Evolutionary conservation across 176 grass and related monocot species (phyloP), one percentile per base, ranked within the genome.

Genomic region (Avena sativa): DNA sequence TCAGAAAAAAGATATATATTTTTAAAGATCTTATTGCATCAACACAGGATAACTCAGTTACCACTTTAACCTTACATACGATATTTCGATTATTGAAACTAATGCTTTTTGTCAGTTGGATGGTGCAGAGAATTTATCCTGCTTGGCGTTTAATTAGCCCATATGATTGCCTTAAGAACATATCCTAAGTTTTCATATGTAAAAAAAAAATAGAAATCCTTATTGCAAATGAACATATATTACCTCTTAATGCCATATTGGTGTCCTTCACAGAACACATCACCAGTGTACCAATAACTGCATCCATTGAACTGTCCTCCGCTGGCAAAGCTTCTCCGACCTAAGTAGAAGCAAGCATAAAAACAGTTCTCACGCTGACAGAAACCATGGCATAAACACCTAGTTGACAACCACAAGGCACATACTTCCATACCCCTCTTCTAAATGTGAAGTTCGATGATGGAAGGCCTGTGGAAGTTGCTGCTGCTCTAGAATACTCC

Each of bases 281-380:
- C 32, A 96, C 94, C 34, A 96, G 70, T 64, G 94, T 96, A 32
- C 94, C 94, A 38, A 99, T 82, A 75, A 99, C 94, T 4, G 56
- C 89, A 89, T 99, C 97, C 85, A 99, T 87, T 9, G 94, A 91
- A 83, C 84, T 92, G 19, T 99, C 97, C 16, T 88, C 75, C 4
- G 86, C 87, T 43, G 94, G 89, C 89, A 99, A 91, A 34, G 82
- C 80, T 82, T 99, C 97, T 9, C 86, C 92, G 26, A 96, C 94
- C 94, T 99, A 93, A 43, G 83, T 44, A 67, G 25, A 93, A 17
- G 6, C 61, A 11, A 16, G 43, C 53, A 82, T 81, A 15, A 72
- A 67, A 53, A 36, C 3, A 46, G 17, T 71, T 68, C 12, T 63
- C 32, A 50, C 23, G 28, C 6, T 75, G 56, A 87, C 11, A 40